Base-by-base conservation (phyloP, 495 filamentous ascomycete species). In the Eremomyces bilateralis region DNA sequence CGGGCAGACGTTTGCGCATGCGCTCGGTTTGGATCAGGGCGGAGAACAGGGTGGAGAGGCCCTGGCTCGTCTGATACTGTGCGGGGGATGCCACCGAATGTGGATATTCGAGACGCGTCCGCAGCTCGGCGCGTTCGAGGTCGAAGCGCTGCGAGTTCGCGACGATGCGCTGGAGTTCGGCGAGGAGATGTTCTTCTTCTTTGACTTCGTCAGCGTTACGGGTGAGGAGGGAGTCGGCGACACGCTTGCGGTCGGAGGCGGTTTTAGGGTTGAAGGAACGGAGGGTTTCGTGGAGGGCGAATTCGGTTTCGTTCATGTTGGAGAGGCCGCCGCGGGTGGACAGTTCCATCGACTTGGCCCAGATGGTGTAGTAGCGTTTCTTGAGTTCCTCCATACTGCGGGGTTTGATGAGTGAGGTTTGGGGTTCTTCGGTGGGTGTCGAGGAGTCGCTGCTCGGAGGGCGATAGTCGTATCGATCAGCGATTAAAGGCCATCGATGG, bases 371-470 rank as follows among this genome's bases (percentile, higher is more conserved):
- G 53, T 88, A 95, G 21, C 88, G 71, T 1, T 74, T 64, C 53
- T 97, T 97, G 46, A 97, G 56, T 37, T 91, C 83, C 46, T 97
- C 88, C 62, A 92, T 69, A 1, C 66, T 73, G 20, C 90, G 65
- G 1, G 43, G 29, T 24, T 63, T 62, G 8, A 44, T 40, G 29
- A 53, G 51, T n/a, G 46, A 44, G 3, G 15, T 29, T 5, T 37
- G 15, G 11, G 38, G 20, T 16, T 4, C 31, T 11, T 40, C 51
- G 20, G 64, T 50, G 16, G 50, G 42, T 1, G 44, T 37, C 12
- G 48, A 49, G 13, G 32, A 37, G 5, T 12, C 6, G 5, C n/a
- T 12, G 1, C 45, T 34, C 20, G 48, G 51, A 1, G 76, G 67
- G 33, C 61, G 53, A 45, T 71, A 92, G 16, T 91, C 80, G 53